phyloP scores from a whole-genome alignment of 176 grass and related monocot species.

The Ensete glaucum region DNA sequence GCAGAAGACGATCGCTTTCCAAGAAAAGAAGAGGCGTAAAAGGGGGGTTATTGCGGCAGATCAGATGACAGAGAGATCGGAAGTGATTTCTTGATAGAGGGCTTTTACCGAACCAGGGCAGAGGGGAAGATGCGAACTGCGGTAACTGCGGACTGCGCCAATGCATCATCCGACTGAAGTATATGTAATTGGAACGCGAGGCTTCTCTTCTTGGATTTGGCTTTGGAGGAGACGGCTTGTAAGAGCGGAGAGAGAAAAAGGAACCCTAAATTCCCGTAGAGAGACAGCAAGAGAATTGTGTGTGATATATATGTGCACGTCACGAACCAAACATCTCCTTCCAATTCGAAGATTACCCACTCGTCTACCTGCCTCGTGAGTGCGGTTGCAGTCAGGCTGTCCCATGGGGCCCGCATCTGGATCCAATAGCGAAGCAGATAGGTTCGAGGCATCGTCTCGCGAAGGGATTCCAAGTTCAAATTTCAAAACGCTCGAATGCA shows the following conservation, averaged over 20 bases:
- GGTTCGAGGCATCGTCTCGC: too few relatives aligned
- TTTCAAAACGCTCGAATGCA: too few relatives aligned
- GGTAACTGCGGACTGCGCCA: neutral
- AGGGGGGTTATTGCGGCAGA: neutral
- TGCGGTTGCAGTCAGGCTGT: too few relatives aligned
- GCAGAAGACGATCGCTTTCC: neutral
- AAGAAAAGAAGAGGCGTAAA: neutral
- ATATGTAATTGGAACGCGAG: neutral
- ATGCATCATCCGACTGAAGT: neutral
- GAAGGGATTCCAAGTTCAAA: too few relatives aligned
- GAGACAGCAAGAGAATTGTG: neutral
- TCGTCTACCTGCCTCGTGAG: too few relatives aligned
- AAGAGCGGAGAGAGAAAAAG: neutral
- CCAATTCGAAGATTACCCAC: too few relatives aligned
- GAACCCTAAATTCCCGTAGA: constrained; percentile 1
- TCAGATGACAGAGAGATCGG: neutral
- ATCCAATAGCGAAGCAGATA: too few relatives aligned
- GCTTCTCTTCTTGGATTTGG: neutral
- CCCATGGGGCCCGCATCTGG: too few relatives aligned
- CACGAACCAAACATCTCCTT: too few relatives aligned
- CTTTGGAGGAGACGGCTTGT: neutral
- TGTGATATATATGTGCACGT: too few relatives aligned
- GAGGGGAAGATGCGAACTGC: neutral
- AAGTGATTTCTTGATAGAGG: neutral
- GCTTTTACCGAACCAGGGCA: neutral